These are phyloP conservation scores for Tolypocladium pustulatum DNA, from an alignment of 2,329 filamentous ascomycete species.

Conservation along the genomic window DNA sequence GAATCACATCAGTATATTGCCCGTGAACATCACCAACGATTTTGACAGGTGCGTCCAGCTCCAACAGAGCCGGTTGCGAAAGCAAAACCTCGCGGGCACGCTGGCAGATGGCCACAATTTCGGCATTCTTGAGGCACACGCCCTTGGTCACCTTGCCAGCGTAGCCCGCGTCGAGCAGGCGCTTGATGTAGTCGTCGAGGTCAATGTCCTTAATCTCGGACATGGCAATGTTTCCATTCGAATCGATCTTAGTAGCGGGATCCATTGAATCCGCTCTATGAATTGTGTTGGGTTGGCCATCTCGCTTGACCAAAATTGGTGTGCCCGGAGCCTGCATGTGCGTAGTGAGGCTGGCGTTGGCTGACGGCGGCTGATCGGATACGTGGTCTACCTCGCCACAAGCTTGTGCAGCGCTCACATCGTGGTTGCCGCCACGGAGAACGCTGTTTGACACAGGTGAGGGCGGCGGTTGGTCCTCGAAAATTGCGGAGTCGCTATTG, in stretches of 20 bases:
- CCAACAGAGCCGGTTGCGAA: constrained; percentile 82
- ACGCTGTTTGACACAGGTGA: constrained; percentile 75
- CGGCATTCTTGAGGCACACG: constrained; percentile 93
- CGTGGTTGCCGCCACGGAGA: constrained; percentile 61
- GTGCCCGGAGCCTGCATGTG: constrained; percentile 64
- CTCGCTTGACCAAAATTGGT: constrained; percentile 79
- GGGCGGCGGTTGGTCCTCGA: constrained; percentile 57
- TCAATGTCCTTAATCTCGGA: constrained; percentile 86
- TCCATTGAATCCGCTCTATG: constrained; percentile 34
- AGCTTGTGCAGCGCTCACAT: constrained; percentile 70
- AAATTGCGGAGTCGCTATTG: constrained; percentile 31
- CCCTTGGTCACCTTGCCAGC: constrained; percentile 96
- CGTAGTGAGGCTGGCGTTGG: constrained; percentile 45
- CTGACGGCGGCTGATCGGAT: constrained; percentile 77
- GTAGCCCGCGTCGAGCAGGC: constrained; percentile 88
- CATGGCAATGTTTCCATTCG: constrained; percentile 59
- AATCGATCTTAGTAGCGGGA: constrained; percentile 28
- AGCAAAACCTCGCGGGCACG: constrained; percentile 82
- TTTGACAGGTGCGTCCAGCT: constrained; percentile 91
- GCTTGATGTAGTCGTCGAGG: constrained; percentile 93
- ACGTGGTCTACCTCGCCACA: constrained; percentile 90
- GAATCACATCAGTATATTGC: constrained; percentile 90
- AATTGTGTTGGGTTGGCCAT: constrained; percentile 59
- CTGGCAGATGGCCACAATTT: constrained; percentile 88
- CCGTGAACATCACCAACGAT: constrained; percentile 96